phyloP scores from a whole-genome alignment of 129 eudicot genomes.

The Logfia minima region DNA sequence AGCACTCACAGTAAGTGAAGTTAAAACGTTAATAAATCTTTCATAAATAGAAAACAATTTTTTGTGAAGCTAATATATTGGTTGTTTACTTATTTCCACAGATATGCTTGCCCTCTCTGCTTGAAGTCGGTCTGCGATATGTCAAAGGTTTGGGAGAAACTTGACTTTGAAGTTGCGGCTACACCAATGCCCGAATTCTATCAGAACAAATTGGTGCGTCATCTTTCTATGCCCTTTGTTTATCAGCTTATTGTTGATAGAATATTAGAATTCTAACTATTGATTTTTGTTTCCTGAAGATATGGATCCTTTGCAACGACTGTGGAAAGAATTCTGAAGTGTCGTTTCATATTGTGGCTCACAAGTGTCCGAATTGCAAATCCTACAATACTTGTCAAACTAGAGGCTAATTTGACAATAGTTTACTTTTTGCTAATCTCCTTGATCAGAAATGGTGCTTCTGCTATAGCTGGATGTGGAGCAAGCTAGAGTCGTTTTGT shows the following conservation, averaged over 20 bases:
- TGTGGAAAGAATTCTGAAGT: slow-evolving; percentile 69
- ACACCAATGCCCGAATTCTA: slow-evolving; percentile 76
- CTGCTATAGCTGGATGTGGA: not conserved
- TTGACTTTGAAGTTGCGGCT: slow-evolving; percentile 81
- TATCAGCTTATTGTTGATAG: slow-evolving; percentile 20
- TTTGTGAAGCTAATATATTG: not conserved
- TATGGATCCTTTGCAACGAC: slow-evolving; percentile 87
- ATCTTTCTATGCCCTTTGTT: slow-evolving; percentile 5
- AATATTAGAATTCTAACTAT: not conserved
- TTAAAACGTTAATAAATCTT: not conserved
- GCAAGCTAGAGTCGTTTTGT: not conserved
- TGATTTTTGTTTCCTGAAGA: slow-evolving; percentile 35
- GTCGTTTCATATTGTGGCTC: slow-evolving; percentile 64
- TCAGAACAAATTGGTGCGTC: slow-evolving; percentile 55
- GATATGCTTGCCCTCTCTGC: slow-evolving; percentile 88
- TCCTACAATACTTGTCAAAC: slow-evolving; percentile 87
- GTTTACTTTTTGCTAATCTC: not conserved
- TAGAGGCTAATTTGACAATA: slow-evolving; percentile 36
- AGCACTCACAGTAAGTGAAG: slow-evolving; percentile 71
- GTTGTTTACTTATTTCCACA: slow-evolving; percentile 20
- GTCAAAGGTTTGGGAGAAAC: slow-evolving; percentile 86
- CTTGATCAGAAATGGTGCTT: not conserved
- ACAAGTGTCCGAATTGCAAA: slow-evolving; percentile 81
- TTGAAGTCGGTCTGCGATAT: slow-evolving; percentile 81
- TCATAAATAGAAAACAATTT: not conserved